Base-by-base conservation (phyloP, 1,284 basidiomycete species). In the Somion occarium region DNA sequence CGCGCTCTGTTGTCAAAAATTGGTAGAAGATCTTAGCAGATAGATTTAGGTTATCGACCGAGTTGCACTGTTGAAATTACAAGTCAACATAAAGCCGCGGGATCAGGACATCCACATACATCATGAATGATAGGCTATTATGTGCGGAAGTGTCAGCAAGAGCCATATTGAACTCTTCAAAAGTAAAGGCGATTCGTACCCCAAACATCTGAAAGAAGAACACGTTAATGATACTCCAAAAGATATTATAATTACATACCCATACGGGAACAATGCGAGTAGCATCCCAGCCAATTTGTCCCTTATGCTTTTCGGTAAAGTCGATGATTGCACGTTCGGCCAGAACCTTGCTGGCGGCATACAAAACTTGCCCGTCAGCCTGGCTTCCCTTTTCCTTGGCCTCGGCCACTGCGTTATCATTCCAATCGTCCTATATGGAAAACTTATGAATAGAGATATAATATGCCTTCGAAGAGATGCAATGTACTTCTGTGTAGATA, bases 281-380 rank as follows among this genome's bases (percentile, higher is more conserved):
- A 9, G 42, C 38, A 54, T 85, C 82, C 75, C 78, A 88, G 2
- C 45, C 38, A 0, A 76, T 61, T 25, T 59, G 62, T 1, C 64
- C 58, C 61, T 82, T 79, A 59, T 85, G 67, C 51, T 79, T 71
- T 49, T 81, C 71, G 48, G 75, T 65, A 52, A 83, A 83, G 39
- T 79, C 72, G 56, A 57, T 61, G 56, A 52, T 58, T 76, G 76
- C 78, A 57, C 66, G 70, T 64, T 93, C 89, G 1, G 88, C 87
- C 1, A 91, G 69, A 3, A 78, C 80, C 72, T 92, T 91, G 22
- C 76, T 79, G 13, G 76, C 79, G 41, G 71, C 65, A 61, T 86
- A 88, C 60, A 78, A 81, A 38, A 68, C 63, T 5, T 63, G 52
- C 1, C 58, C 57, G 1, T 66, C 46, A 1, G 81, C 77, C 13